Percentiles rank a stretch among this genome's conserved stretches.
Evolutionary conservation across 768 basidiomycete species (phyloP).

Genomic region (Xerocomellus dryophilus): DNA sequence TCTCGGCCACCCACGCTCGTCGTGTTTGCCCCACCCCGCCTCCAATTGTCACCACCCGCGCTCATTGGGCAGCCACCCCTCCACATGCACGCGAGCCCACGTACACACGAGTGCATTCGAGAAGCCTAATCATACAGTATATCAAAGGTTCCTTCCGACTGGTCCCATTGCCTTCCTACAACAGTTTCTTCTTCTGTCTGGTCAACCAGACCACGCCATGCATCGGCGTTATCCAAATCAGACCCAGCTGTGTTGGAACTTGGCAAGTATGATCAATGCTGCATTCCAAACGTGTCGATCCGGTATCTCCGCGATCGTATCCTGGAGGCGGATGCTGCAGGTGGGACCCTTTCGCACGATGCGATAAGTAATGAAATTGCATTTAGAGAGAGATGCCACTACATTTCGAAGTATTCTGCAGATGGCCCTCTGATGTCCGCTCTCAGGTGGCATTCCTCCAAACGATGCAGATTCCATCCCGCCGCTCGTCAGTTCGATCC

Average conservation of each 20-base stretch:
- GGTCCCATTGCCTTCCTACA: slow-evolving; percentile 92
- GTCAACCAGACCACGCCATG: slow-evolving; percentile 81
- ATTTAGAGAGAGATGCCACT: slow-evolving; percentile 74
- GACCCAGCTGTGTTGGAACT: slow-evolving; percentile 66
- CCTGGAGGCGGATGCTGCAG: slow-evolving; percentile 48
- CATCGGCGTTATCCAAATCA: slow-evolving; percentile 63
- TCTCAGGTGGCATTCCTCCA: slow-evolving; percentile 53
- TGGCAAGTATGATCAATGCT: slow-evolving; percentile 77
- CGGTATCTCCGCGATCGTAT: slow-evolving; percentile 62
- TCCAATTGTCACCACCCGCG: too few relatives aligned
- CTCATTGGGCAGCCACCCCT: too few relatives aligned
- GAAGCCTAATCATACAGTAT: slow-evolving; percentile 74
- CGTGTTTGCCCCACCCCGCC: too few relatives aligned
- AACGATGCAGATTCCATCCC: slow-evolving; percentile 63
- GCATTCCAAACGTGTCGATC: slow-evolving; percentile 81
- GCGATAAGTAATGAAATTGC: slow-evolving; percentile 59
- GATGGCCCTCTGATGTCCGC: slow-evolving; percentile 47
- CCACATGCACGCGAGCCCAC: too few relatives aligned
- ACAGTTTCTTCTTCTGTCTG: slow-evolving; percentile 87
- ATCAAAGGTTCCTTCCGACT: slow-evolving; percentile 91
- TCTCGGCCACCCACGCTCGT: too few relatives aligned
- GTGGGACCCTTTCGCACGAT: slow-evolving; percentile 44
- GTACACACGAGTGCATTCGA: slow-evolving; percentile 59
- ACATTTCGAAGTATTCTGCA: slow-evolving; percentile 59
- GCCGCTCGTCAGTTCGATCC: slow-evolving; percentile 69